A percentile compares a stretch with the other conserved stretches of the same genome.
These are phyloP conservation scores for Clavariopsis aquatica DNA, from an alignment of 495 filamentous ascomycete species.

Conservation along the genomic window DNA sequence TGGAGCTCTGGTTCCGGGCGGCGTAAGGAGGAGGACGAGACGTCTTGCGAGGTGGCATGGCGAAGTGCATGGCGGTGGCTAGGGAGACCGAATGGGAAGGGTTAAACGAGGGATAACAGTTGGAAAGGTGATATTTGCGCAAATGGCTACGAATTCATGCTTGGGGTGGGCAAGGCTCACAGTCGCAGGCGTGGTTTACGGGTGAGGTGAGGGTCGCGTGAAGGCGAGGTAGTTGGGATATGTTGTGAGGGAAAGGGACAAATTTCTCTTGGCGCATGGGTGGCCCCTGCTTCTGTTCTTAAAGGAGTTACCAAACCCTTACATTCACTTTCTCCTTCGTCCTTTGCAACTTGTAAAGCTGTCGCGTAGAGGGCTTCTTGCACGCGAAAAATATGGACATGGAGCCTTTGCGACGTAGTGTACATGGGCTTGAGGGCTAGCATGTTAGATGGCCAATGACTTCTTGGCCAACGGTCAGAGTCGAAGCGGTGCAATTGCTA, in stretches of 20 bases:
- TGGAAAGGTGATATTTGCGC: constrained; percentile 4
- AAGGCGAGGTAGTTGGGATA: neutral
- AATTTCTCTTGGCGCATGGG: constrained; percentile 1
- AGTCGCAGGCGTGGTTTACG: neutral
- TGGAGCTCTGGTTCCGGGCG: constrained; percentile 50
- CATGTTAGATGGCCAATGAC: neutral
- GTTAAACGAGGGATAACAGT: constrained; percentile 28
- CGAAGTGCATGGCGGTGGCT: constrained; percentile 74
- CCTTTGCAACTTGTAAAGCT: neutral
- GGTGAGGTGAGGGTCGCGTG: neutral
- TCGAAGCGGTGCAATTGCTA: neutral
- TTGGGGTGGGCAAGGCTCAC: constrained; percentile 2
- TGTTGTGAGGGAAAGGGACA: neutral
- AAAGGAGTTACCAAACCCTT: constrained; percentile 1
- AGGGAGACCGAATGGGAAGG: constrained; percentile 29
- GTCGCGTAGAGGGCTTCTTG: neutral
- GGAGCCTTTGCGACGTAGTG: neutral
- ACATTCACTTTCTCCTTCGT: constrained; percentile 3
- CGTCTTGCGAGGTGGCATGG: constrained; percentile 79
- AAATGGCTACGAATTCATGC: constrained; percentile 15
- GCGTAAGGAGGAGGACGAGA: constrained; percentile 66
- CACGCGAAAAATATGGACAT: too few relatives aligned
- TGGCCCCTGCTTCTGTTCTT: neutral
- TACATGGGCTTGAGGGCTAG: neutral
- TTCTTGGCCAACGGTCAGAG: neutral